Evolutionary conservation across 139 green algal genomes (phyloP), one percentile per base, ranked within the genome.

Genomic region (Coelastrella sp.): DNA sequence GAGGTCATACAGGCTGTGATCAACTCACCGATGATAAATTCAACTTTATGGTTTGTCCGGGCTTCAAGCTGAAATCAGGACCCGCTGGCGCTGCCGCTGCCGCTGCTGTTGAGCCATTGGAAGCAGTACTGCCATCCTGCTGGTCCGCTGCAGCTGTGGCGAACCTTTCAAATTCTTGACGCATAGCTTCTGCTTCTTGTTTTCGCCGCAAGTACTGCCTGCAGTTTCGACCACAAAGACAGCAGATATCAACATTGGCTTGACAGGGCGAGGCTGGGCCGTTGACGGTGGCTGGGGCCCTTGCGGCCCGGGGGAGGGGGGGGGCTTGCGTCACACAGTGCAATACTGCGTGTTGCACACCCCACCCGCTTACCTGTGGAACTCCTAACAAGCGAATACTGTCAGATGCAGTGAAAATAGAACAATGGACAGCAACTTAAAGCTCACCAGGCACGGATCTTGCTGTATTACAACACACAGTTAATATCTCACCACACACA

Each of bases 171-270:
- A 89, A 89, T 57, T 89, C 54, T 22, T 83, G 6, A 20, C 73
- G 56, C 83, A 88, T 79, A 11, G 20, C 87, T 17, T 92, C 89
- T 11, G 96, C 96, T 78, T 95, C 93, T 8, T 91, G 76, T 82
- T 94, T 94, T 3, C 95, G 91, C 7, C 92, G 78, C 66, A 97
- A 88, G 89, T 96, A 96, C 83, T 91, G 86, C 22, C 92, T 76
- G 68, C 61, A 1, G 32, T 71, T 71, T 71, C 8, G 1, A 71
- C 10, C 61, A 71, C 61, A 71, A 10, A 71, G 61, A 47, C 32
- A 1, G 1, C 32, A 47, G 32, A 47, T 47, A 47, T 0, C 1
- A 47, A n/a, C n/a, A n/a, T n/a, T n/a, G n/a, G 32, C 32, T 47
- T 47, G 32, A 47, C 61, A 71, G 61, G 61, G 3, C 10, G 1